Base-by-base conservation (phyloP, 1,139 yeast genomes). In the Debaryomyces sp. region DNA sequence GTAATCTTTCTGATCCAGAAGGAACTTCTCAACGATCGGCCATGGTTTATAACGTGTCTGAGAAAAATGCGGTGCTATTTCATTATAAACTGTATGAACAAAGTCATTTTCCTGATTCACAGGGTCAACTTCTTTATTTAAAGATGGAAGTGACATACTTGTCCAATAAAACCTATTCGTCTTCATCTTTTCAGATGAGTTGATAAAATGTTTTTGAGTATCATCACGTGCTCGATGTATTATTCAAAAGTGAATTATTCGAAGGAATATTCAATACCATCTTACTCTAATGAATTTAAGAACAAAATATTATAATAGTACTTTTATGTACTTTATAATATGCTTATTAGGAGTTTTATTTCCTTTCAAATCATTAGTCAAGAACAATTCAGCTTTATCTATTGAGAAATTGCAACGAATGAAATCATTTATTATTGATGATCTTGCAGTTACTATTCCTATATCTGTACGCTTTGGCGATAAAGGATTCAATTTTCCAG, bases 41-140 rank as follows among this genome's bases (percentile, higher is more conserved):
- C 99, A 94, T 24, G 98, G 98, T 71, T 89, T 92, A 68, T 91
- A 94, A 37, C 99, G 72, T 0, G 99, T 94, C 56, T 87, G 86
- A 2, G 98, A 91, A 65, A 94, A 94, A 65, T 95, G 99, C 10
- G 85, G 62, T 0, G 99, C 99, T 34, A 94, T 94, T 54, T 89
- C 89, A 61, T 94, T 89, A 70, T 94, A 94, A 2, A 95, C 96
- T 18, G 81, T 80, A 66, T 94, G 99, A 2, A 94, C 99, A 61
- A 81, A 88, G 48, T 78, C 77, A 45, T 85, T 82, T 63, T 94
- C 99, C 62, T 85, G 88, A 8, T 62, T 60, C 26, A 70, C 73
- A 1, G 91, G 86, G 45, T 78, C 72, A 17, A 64, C 47, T 7
- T 56, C 59, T 35, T 58, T 60, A 18, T 73, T 60, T 10, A 70